Conservation (phyloP, 2,329 filamentous ascomycete species). For the Fusarium piperis region DNA sequence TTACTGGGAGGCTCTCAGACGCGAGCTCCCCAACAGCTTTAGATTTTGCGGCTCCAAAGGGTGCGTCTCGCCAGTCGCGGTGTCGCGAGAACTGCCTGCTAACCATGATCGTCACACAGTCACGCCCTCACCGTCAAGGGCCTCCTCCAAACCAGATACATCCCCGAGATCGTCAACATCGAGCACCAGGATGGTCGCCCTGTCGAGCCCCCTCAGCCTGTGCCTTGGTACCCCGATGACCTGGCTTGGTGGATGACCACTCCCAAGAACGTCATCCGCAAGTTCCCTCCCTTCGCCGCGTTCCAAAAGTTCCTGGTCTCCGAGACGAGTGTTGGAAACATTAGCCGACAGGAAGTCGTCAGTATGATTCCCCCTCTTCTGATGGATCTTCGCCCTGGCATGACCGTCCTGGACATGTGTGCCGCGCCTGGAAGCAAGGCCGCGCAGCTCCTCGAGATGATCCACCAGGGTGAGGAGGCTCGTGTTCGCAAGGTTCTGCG, state of each 20-base stretch:
- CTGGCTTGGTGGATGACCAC: constrained; percentile 99
- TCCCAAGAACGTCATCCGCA: constrained; percentile 93
- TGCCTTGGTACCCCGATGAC: constrained; percentile 93
- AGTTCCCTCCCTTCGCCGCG: constrained; percentile 90
- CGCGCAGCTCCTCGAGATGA: constrained; percentile 92
- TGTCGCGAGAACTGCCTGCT: constrained; percentile 22
- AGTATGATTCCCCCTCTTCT: constrained; percentile 98
- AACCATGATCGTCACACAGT: constrained; percentile 52
- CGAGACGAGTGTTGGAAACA: constrained; percentile 96
- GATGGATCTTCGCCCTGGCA: constrained; percentile 89
- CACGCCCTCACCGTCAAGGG: constrained; percentile 94
- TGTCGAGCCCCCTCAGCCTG: constrained; percentile 82
- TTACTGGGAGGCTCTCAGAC: constrained; percentile 86
- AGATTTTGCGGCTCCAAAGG: constrained; percentile 96
- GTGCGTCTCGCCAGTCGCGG: constrained; percentile 53
- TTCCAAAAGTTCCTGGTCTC: constrained; percentile 99
- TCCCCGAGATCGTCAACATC: constrained; percentile 88
- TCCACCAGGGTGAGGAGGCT: constrained; percentile 91
- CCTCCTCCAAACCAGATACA: constrained; percentile 86
- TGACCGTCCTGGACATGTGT: constrained; percentile 95
- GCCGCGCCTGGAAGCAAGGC: constrained; percentile 98
- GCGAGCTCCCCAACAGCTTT: constrained; percentile 96
- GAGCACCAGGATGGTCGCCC: constrained; percentile 81
- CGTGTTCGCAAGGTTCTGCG: constrained; percentile 78
- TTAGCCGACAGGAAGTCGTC: constrained; percentile 96